Evolutionary conservation across 352 stramenopile genomes (phyloP).

Genomic region (Halophytophthora batemanensis): DNA sequence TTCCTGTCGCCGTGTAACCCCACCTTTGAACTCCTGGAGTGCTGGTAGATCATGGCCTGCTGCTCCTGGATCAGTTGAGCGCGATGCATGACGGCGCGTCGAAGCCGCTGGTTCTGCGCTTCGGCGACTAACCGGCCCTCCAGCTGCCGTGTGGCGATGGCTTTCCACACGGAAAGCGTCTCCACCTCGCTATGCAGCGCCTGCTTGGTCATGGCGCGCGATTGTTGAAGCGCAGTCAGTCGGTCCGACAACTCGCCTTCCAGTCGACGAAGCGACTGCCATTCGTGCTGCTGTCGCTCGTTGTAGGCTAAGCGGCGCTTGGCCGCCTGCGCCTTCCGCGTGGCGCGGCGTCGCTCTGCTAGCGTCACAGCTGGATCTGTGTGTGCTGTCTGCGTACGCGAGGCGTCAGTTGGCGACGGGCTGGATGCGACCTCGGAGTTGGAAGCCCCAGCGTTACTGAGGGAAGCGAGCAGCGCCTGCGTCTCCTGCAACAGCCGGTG

Average conservation of each 20-base stretch:
- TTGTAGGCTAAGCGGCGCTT: conserved; percentile 16
- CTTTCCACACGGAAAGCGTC: conserved; percentile 4
- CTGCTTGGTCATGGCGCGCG: conserved; percentile 2
- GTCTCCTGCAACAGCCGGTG: conserved; percentile 11
- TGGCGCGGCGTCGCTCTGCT: not conserved
- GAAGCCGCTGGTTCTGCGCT: conserved; percentile 7
- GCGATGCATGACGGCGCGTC: conserved; percentile 1
- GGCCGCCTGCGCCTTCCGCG: conserved; percentile 8
- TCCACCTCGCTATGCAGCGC: not conserved
- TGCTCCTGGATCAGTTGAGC: conserved; percentile 5
- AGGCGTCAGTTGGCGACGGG: conserved; percentile 1
- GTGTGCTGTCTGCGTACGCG: not conserved
- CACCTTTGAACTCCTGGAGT: not conserved
- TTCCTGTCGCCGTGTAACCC: not conserved
- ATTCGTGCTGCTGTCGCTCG: conserved; percentile 12
- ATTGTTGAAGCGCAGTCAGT: conserved; percentile 2
- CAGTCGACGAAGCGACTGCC: conserved; percentile 8
- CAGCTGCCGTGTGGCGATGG: conserved; percentile 12
- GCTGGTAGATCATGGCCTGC: conserved; percentile 1
- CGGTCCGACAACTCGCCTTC: conserved; percentile 10
- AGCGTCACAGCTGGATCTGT: not conserved
- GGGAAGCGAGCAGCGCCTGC: conserved; percentile 9
- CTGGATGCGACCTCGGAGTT: not conserved
- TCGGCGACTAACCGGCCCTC: conserved; percentile 9
- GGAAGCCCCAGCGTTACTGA: not conserved